Percentiles rank a stretch among this genome's conserved stretches.
These are phyloP conservation scores for Gaillardinia entomophila DNA, from an alignment of 805 yeast species.

Conservation along the genomic window DNA sequence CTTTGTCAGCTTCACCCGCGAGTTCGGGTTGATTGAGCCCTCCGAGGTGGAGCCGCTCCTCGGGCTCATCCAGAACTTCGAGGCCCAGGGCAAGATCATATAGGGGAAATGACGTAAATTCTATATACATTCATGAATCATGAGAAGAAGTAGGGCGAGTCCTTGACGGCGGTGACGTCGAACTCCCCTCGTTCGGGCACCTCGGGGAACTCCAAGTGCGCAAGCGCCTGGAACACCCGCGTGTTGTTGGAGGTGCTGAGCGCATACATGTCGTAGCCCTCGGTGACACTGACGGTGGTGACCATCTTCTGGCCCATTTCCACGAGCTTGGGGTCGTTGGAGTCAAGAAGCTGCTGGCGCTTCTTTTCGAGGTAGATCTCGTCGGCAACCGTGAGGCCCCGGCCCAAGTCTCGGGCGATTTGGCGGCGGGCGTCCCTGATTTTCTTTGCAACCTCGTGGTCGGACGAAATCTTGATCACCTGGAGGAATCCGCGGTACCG, in stretches of 20 bases:
- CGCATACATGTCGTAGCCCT: slow-evolving; percentile 21
- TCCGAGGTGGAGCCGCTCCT: slow-evolving; percentile 74
- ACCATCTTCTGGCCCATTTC: slow-evolving; percentile 48
- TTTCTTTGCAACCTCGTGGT: slow-evolving; percentile 44
- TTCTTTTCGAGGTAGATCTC: slow-evolving; percentile 67
- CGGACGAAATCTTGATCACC: slow-evolving; percentile 48
- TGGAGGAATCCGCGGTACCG: slow-evolving; percentile 72
- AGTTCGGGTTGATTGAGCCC: slow-evolving; percentile 74
- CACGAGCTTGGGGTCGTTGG: slow-evolving; percentile 46
- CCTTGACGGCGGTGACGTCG: slow-evolving; percentile 66
- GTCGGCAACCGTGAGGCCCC: slow-evolving; percentile 59
- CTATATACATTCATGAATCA: slow-evolving; percentile 8
- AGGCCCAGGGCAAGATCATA: slow-evolving; percentile 77
- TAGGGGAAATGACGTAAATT: slow-evolving; percentile 10
- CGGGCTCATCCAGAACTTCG: slow-evolving; percentile 73
- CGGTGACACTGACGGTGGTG: slow-evolving; percentile 64
- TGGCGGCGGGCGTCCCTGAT: slow-evolving; percentile 46
- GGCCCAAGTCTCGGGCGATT: slow-evolving; percentile 44
- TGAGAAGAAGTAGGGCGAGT: slow-evolving; percentile 76
- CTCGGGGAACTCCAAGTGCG: slow-evolving; percentile 65
- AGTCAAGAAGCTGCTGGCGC: slow-evolving; percentile 50
- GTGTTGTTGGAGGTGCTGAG: slow-evolving; percentile 13
- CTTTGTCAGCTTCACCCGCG: slow-evolving; percentile 79
- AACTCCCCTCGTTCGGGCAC: slow-evolving; percentile 80
- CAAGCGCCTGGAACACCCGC: slow-evolving; percentile 42